phyloP scores from a whole-genome alignment of 441 rosid species.

The Bruguiera hainesii region DNA sequence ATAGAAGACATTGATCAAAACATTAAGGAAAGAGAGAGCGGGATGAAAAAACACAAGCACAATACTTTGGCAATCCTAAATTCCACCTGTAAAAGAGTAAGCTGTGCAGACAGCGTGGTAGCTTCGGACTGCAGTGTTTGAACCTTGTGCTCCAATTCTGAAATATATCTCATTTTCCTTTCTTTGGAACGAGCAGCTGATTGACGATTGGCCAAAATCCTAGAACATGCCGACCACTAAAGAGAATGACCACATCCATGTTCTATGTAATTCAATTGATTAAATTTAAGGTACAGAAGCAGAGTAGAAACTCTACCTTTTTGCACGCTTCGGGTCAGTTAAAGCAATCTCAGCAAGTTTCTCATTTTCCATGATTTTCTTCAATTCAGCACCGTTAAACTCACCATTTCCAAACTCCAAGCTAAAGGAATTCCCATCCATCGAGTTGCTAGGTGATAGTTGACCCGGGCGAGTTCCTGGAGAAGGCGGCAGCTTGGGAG shows the following conservation, averaged over 20 bases:
- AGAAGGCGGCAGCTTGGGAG: slow-evolving; percentile 72
- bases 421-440: slow-evolving; percentile 64
- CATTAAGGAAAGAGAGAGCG: slow-evolving; percentile 4
- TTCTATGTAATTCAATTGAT: neutral
- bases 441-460: slow-evolving; percentile 59
- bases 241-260: neutral
- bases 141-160: slow-evolving; percentile 93
- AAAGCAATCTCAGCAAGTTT: slow-evolving; percentile 88
- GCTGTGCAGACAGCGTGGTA: slow-evolving; percentile 94
- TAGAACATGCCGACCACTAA: slow-evolving; percentile 24
- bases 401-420: slow-evolving; percentile 87
- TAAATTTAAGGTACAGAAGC: neutral
- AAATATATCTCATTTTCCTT: slow-evolving; percentile 88
- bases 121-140: slow-evolving; percentile 98
- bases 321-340: slow-evolving; percentile 88
- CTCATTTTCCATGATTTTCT: slow-evolving; percentile 93
- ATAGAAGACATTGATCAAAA: slow-evolving; percentile 6
- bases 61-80: slow-evolving; percentile 8
- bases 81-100: slow-evolving; percentile 80
- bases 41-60: neutral
- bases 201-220: slow-evolving; percentile 95
- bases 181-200: slow-evolving; percentile 98
- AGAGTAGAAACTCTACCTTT: slow-evolving; percentile 48
- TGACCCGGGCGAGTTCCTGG: slow-evolving; percentile 60
- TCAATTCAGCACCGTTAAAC: slow-evolving; percentile 76